A percentile compares a stretch with the other conserved stretches of the same genome.
Evolutionary conservation across 1,284 basidiomycete species (phyloP).

Genomic region (Wolfiporia cocos): DNA sequence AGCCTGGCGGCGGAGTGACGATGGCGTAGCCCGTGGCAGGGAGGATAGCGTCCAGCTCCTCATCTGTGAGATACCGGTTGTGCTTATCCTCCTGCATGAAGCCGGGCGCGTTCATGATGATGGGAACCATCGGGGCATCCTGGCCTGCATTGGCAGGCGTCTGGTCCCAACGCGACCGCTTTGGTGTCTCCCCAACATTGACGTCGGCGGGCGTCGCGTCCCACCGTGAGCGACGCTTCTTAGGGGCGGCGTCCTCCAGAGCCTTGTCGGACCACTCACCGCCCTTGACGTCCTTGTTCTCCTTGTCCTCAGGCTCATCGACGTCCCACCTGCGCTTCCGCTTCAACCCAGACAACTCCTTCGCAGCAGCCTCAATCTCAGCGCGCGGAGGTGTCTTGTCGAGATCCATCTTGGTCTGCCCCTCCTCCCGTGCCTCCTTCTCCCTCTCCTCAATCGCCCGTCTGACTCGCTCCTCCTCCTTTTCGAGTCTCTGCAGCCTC

Average conservation of each 20-base stretch:
- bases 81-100: conserved; percentile 88
- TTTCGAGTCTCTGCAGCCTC: conserved; percentile 86
- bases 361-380: conserved; percentile 64
- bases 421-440: conserved; percentile 73
- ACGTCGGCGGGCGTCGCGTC: conserved; percentile 82
- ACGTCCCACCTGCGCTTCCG: conserved; percentile 90
- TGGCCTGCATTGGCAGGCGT: conserved; percentile 52
- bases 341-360: conserved; percentile 61
- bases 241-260: conserved; percentile 66
- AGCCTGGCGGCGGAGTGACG: conserved; percentile 91
- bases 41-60: conserved; percentile 90
- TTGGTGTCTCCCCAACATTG: conserved; percentile 52
- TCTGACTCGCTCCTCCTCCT: conserved; percentile 86
- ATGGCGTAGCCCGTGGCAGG: conserved; percentile 87
- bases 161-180: conserved; percentile 96
- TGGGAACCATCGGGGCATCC: conserved; percentile 61
- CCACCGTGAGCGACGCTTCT: conserved; percentile 92
- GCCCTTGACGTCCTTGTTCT: conserved; percentile 48
- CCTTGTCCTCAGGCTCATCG: conserved; percentile 49
- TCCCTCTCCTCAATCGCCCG: conserved; percentile 87
- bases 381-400: conserved; percentile 84
- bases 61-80: conserved; percentile 91
- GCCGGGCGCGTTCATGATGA: conserved; percentile 83
- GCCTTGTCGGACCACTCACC: conserved; percentile 73
- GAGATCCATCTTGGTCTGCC: conserved; percentile 76